Base-by-base conservation (phyloP, 2,329 filamentous ascomycete genomes). In the Ophiostoma sp. region DNA sequence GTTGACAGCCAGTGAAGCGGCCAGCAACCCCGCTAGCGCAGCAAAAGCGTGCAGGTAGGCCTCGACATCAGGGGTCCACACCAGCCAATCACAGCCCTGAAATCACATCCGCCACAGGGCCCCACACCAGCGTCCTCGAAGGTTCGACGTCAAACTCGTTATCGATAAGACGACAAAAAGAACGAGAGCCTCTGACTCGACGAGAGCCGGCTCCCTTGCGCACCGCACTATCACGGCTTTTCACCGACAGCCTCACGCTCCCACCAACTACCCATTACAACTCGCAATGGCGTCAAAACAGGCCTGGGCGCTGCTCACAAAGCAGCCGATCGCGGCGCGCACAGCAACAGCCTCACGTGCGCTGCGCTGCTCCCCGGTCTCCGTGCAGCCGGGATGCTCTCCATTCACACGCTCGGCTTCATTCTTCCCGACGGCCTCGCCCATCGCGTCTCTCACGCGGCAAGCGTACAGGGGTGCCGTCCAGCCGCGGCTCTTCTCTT, bases 1-100 rank as follows among this genome's bases (percentile, higher is more conserved):
- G 16, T 27, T 27, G 27, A 27, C 27, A 27, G 27, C 27, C 27
- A 27, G 27, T 27, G 27, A 27, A 27, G 27, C 27, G 27, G 27
- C 27, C 27, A 27, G 27, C 27, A 47, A 64, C 63, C 63, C 63
- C 63, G 63, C 63, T 64, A 64, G 63, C 63, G 63, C 41, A 64
- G 63, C 42, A 64, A 38, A 44, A 44, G n/a, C 38, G 18, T 38
- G 40, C 27, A 27, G 27, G 27, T 27, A 27, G 14, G 63, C 40
- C n/a, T n/a, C 36, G 38, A 63, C 49, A 18, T 27, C 27, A 14
- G 11, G 18, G 49, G 27, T 11, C 49, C 18, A 9, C 27, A 18
- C 27, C 18, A 12, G 7, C 58, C 58, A 63, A 41, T 40, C 58
- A 42, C 41, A 41, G 14, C 38, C 5, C 7, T 6, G 16, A 9